A percentile compares a stretch with the other conserved stretches of the same genome.
Evolutionary conservation across 1,284 basidiomycete genomes (phyloP).

Genomic region (Moesziomyces sp.): DNA sequence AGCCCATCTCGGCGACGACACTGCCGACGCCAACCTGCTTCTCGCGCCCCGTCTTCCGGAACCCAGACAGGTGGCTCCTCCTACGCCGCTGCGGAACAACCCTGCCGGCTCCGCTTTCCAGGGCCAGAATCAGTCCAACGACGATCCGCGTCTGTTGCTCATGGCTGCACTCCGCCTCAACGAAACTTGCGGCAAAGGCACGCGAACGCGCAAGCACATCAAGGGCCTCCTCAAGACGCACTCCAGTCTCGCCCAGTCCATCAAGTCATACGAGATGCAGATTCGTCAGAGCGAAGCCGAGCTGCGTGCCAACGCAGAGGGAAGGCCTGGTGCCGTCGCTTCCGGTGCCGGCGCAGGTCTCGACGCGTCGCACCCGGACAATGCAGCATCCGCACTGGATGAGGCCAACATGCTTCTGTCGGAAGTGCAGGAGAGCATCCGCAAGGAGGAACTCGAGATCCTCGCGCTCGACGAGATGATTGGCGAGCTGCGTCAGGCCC

Average conservation of each 20-base stretch:
- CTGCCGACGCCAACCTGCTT: slow-evolving; percentile 30
- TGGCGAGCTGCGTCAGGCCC: slow-evolving; percentile 47
- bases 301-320: slow-evolving; percentile 31
- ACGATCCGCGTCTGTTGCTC: slow-evolving; percentile 41
- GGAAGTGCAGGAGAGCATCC: slow-evolving; percentile 43
- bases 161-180: slow-evolving; percentile 55
- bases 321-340: slow-evolving; percentile 6
- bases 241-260: slow-evolving; percentile 37
- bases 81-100: slow-evolving; percentile 38
- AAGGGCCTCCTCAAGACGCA: slow-evolving; percentile 58
- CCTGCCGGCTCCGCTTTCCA: slow-evolving; percentile 9
- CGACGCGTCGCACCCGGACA: slow-evolving; percentile 6
- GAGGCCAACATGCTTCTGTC: slow-evolving; percentile 24
- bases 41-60: slow-evolving; percentile 44
- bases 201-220: slow-evolving; percentile 64
- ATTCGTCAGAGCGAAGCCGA: slow-evolving; percentile 40
- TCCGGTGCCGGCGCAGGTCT: neutral
- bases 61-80: slow-evolving; percentile 32
- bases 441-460: slow-evolving; percentile 64
- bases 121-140: slow-evolving; percentile 15
- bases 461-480: slow-evolving; percentile 65
- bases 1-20: slow-evolving; percentile 13
- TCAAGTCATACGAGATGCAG: slow-evolving; percentile 38
- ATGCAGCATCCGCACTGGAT: slow-evolving; percentile 6
- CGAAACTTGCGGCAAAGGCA: slow-evolving; percentile 54